Evolutionary conservation across 805 yeast species (phyloP).

Genomic region (Blastobotrys peoriensis): DNA sequence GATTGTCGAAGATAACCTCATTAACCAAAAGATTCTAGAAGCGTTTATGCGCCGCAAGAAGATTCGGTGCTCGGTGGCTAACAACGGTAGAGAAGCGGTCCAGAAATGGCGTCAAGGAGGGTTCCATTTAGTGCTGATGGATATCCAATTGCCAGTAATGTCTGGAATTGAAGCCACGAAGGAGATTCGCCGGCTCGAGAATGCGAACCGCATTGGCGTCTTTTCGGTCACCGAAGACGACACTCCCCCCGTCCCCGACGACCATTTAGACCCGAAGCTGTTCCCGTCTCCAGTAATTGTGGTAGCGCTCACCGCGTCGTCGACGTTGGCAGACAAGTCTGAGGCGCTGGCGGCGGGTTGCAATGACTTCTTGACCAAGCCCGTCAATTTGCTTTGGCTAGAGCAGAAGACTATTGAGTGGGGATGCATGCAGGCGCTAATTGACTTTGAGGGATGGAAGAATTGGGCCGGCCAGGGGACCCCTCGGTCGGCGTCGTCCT

Average conservation of each 20-base stretch:
- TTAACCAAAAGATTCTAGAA: constrained; percentile 86
- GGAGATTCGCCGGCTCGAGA: constrained; percentile 81
- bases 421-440: constrained; percentile 99
- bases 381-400: constrained; percentile 91
- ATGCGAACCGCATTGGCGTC: constrained; percentile 70
- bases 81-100: constrained; percentile 91
- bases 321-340: constrained; percentile 75
- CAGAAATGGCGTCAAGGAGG: constrained; percentile 95
- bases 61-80: constrained; percentile 79
- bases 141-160: constrained; percentile 91
- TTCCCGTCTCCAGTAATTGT: constrained; percentile 94
- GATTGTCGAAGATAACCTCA: constrained; percentile 93
- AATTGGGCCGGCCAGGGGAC: constrained; percentile 28
- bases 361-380: constrained; percentile 92
- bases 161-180: constrained; percentile 94
- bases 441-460: constrained; percentile 89
- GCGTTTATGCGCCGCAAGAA: constrained; percentile 81
- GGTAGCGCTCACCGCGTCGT: constrained; percentile 93
- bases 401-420: constrained; percentile 86
- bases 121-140: constrained; percentile 92
- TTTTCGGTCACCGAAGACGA: constrained; percentile 35
- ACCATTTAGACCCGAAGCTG: constrained; percentile 51
- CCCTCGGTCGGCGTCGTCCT: not conserved
- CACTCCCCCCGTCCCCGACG: constrained; percentile 34
- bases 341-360: constrained; percentile 96